Evolutionary conservation across 345 rosid genomes (phyloP).

Genomic region (Lepidium africanum): DNA sequence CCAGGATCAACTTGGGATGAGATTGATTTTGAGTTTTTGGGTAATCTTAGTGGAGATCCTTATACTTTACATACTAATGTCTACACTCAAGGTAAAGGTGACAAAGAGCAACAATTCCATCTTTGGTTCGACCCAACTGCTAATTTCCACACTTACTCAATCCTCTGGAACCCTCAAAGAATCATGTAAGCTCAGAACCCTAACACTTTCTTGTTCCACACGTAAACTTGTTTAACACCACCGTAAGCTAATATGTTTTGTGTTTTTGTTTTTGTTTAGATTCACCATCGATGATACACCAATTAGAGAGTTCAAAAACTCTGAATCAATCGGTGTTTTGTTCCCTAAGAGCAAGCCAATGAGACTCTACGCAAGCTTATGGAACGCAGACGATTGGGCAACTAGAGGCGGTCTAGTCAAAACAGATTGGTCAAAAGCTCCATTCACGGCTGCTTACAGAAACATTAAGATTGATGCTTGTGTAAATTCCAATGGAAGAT

Average conservation of each 20-base stretch:
- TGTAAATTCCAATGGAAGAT: slow-evolving; percentile 17
- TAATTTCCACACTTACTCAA: slow-evolving; percentile 34
- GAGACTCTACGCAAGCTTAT: slow-evolving; percentile 49
- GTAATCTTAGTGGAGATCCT: slow-evolving; percentile 34
- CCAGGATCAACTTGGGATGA: slow-evolving; percentile 31
- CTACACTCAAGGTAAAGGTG: slow-evolving; percentile 33
- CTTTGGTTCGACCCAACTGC: slow-evolving; percentile 37
- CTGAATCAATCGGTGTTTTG: slow-evolving; percentile 39
- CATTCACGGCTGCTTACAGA: slow-evolving; percentile 35
- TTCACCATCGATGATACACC: slow-evolving; percentile 50
- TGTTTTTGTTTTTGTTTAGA: slow-evolving; percentile 1
- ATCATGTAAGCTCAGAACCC: slow-evolving; percentile 23
- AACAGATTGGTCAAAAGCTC: slow-evolving; percentile 51
- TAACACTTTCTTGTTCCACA: background rate
- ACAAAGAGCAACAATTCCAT: slow-evolving; percentile 35
- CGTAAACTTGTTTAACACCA: background rate
- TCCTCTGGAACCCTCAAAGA: slow-evolving; percentile 38
- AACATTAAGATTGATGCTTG: slow-evolving; percentile 33
- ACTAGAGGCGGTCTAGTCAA: slow-evolving; percentile 57
- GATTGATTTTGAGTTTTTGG: slow-evolving; percentile 41
- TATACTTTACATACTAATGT: slow-evolving; percentile 40
- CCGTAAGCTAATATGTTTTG: background rate
- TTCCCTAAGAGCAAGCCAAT: slow-evolving; percentile 57
- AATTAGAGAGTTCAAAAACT: slow-evolving; percentile 52
- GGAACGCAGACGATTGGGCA: slow-evolving; percentile 65